Evolutionary conservation across 768 basidiomycete genomes (phyloP), one percentile per base, ranked within the genome.

Genomic region (Boletus subcaerulescens): DNA sequence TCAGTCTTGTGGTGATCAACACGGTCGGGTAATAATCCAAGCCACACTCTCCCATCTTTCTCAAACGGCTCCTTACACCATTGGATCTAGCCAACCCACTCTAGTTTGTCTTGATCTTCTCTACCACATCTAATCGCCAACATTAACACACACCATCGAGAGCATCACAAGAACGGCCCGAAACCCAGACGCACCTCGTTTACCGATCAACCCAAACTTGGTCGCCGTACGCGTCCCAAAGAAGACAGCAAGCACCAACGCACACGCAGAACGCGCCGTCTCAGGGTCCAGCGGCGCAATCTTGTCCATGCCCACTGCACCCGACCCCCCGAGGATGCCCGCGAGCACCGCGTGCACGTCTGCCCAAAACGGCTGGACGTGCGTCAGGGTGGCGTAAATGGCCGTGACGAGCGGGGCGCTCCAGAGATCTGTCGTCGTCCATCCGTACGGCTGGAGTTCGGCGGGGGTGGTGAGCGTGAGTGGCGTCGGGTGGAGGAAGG

Each of bases 351-450:
- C 56, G 59, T 87, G 84, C 39, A 78, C 50, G 29, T 86, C 82
- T 1, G 79, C 81, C 86, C 86, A 94, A 69, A 89, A 88, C 0
- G 92, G 89, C 66, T 95, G 92, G 3, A 89, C 86, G 58, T 93
- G 91, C 10, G 92, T 93, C 48, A 94, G 78, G 53, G 85, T 80
- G 50, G 93, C 85, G 65, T 91, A 94, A 11, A 94, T 66, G 1
- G 77, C 88, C 12, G 91, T 92, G 61, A 86, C 73, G 60, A 86
- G 72, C 8, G 91, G 86, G 10, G 93, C 91, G 69, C 83, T 83
- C 93, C 93, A 96, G 31, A 93, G 69, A 66, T 96, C 94, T 0
- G 83, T 80, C 22, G 85, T 83, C 41, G 85, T 87, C 93, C 93
- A 96, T 13, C 94, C 94, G 53, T 87, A 87, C 0, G 90, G 80